Percentiles rank a stretch among this genome's conserved stretches.
These are phyloP conservation scores for Chytriomyces confervae DNA, from an alignment of 192 early-diverging fungal genomes.

Conservation along the genomic window DNA sequence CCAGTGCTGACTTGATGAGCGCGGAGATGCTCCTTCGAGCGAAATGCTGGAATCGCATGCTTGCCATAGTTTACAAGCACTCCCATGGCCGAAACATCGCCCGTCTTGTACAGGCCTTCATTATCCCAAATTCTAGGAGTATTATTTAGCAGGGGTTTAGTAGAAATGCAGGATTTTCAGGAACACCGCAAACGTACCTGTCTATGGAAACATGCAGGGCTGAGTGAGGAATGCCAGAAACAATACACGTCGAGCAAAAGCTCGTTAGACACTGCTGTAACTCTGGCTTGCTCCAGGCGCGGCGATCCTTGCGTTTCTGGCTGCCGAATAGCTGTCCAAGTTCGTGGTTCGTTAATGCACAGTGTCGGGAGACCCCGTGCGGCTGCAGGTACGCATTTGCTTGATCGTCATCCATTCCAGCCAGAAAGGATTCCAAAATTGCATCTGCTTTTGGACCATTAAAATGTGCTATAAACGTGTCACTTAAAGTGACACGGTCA, in stretches of 20 bases:
- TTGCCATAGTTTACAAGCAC: background rate
- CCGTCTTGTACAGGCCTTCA: background rate
- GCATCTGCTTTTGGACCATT: background rate
- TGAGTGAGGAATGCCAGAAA: background rate
- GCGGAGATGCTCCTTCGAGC: background rate
- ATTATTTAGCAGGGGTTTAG: background rate
- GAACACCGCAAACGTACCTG: background rate
- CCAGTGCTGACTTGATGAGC: background rate
- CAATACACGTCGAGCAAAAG: background rate
- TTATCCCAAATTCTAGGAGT: conserved; percentile 9
- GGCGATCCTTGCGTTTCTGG: background rate
- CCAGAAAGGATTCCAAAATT: background rate
- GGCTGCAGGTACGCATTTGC: background rate
- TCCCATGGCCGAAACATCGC: background rate
- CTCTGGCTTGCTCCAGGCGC: background rate
- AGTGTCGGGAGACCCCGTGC: background rate
- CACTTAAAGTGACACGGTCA: background rate
- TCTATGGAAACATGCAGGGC: background rate
- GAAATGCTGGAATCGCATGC: background rate
- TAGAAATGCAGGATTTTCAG: background rate
- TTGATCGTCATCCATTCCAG: background rate
- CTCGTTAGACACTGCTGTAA: background rate
- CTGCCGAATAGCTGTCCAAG: background rate
- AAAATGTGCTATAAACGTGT: background rate
- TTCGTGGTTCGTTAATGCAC: background rate